Conservation (phyloP, 1,139 yeast genomes). For the Spathaspora sp. region DNA sequence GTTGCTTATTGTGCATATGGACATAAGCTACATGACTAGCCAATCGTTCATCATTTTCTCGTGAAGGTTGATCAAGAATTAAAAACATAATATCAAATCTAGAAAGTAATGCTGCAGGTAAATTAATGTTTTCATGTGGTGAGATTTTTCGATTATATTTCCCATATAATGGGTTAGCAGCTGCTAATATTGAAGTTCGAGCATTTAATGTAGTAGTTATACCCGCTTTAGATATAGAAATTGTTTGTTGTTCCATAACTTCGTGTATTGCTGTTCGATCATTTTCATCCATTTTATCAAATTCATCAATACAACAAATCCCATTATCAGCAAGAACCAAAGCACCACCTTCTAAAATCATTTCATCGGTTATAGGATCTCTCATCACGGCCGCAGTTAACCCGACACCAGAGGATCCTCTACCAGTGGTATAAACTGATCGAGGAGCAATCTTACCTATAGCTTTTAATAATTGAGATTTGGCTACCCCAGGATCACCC, state of each 20-base stretch:
- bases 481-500: slow-evolving; percentile 99
- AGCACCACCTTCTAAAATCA: slow-evolving; percentile 99
- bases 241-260: slow-evolving; percentile 99
- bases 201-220: slow-evolving; percentile 96
- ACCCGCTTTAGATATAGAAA: slow-evolving; percentile 96
- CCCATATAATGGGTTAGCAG: slow-evolving; percentile 97
- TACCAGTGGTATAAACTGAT: slow-evolving; percentile 96
- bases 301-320: slow-evolving; percentile 97
- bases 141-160: slow-evolving; percentile 88
- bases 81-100: slow-evolving; percentile 91
- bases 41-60: slow-evolving; percentile 78
- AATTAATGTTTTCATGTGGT: slow-evolving; percentile 91
- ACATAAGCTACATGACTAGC: slow-evolving; percentile 95
- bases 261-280: slow-evolving; percentile 98
- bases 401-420: slow-evolving; percentile 99
- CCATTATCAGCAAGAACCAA: slow-evolving; percentile 96
- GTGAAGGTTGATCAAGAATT: slow-evolving; percentile 79
- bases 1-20: slow-evolving; percentile 90
- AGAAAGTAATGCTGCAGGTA: slow-evolving; percentile 95
- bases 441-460: slow-evolving; percentile 94
- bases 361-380: slow-evolving; percentile 97
- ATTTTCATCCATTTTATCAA: slow-evolving; percentile 96
- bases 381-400: slow-evolving; percentile 98
- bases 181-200: slow-evolving; percentile 92
- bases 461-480: slow-evolving; percentile 91